phyloP scores from a whole-genome alignment of 106 monocot genomes.

The Dioscorea dumetorum region DNA sequence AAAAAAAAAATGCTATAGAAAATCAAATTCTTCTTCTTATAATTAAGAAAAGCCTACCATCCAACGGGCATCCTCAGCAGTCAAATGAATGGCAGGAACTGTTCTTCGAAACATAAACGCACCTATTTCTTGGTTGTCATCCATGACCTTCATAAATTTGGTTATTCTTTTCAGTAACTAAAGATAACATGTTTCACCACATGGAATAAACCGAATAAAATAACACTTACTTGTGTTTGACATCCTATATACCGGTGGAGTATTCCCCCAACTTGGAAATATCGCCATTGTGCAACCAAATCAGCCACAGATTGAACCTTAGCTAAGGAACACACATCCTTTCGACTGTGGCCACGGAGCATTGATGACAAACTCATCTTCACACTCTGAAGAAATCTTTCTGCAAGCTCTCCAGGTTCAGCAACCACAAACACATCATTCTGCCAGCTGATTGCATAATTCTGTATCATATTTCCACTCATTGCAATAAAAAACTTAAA shows the following conservation, averaged over 20 bases:
- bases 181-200: too few species aligned
- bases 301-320: conserved; percentile 64
- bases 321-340: conserved; percentile 36
- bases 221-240: conserved; percentile 76
- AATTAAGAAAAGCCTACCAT: conserved; percentile 57
- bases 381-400: conserved; percentile 86
- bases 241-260: conserved; percentile 93
- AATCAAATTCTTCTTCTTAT: background rate
- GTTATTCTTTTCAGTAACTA: too few species aligned
- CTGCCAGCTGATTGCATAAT: conserved; percentile 66
- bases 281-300: conserved; percentile 64
- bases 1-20: background rate
- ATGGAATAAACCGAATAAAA: too few species aligned
- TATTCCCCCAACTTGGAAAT: conserved; percentile 83
- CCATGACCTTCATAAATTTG: conserved; percentile 69
- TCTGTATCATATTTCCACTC: background rate
- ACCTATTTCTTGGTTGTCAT: conserved; percentile 97
- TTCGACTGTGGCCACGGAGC: conserved; percentile 40
- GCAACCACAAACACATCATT: conserved; percentile 99
- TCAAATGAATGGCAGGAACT: conserved; percentile 79
- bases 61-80: conserved; percentile 89
- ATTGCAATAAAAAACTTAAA: conserved; percentile 1
- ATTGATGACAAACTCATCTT: conserved; percentile 58
- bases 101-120: conserved; percentile 98
- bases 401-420: conserved; percentile 90